A percentile compares a stretch with the other conserved stretches of the same genome.
phyloP scores from a whole-genome alignment of 345 rosid genomes.

The Aquilaria sinensis region DNA sequence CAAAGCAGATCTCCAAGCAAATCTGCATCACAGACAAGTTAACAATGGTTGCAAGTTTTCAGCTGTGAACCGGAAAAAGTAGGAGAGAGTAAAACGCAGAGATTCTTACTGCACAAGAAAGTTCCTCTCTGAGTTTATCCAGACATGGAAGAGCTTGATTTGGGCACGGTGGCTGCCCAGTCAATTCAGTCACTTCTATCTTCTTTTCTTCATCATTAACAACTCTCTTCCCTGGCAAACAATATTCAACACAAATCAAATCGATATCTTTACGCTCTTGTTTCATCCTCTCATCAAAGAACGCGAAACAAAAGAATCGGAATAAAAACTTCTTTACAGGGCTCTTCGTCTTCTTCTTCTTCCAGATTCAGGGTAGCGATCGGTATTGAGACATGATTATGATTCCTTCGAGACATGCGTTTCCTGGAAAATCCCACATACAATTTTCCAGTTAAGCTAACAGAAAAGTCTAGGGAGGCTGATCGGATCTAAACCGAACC shows the following conservation, averaged over 20 bases:
- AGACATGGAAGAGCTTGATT: constrained; percentile 41
- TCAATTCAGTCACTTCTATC: constrained; percentile 17
- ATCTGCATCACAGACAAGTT: constrained; percentile 39
- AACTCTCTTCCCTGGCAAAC: constrained; percentile 18
- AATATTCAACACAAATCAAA: constrained; percentile 2
- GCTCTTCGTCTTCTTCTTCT: constrained; percentile 54
- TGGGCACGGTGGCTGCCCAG: constrained; percentile 21
- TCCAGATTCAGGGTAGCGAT: constrained; percentile 50
- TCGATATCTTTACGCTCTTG: not conserved
- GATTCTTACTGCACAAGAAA: constrained; percentile 88
- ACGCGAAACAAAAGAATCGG: not conserved
- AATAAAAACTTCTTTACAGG: constrained; percentile 25
- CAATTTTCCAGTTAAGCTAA: constrained; percentile 5
- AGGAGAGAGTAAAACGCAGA: not conserved
- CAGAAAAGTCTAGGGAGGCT: not conserved
- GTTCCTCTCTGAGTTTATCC: constrained; percentile 83
- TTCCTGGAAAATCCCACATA: constrained; percentile 30
- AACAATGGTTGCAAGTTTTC: no score
- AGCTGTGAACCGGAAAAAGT: not conserved
- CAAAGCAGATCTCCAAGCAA: constrained; percentile 90
- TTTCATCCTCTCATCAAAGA: constrained; percentile 13
- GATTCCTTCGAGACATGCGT: constrained; percentile 45
- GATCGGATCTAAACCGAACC: not conserved
- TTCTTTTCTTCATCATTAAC: constrained; percentile 19
- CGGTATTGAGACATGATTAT: constrained; percentile 35